A percentile compares a stretch with the other conserved stretches of the same genome.
Conservation (phyloP, 768 basidiomycete genomes). For the Termitomyces sp. region DNA sequence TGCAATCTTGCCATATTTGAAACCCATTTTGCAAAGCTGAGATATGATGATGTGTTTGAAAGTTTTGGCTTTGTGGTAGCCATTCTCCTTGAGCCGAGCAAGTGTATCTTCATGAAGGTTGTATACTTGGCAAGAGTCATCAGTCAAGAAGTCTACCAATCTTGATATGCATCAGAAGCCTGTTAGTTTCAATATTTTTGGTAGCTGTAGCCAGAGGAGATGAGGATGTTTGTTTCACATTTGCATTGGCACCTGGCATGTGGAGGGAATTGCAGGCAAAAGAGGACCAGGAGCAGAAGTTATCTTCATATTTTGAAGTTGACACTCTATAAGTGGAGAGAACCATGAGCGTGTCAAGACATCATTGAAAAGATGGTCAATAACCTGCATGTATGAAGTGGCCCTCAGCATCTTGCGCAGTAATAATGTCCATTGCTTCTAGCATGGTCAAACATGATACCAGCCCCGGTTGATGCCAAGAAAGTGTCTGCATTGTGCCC, state of each 20-base stretch:
- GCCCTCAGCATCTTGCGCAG: conserved; percentile 14
- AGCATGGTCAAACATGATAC: conserved; percentile 25
- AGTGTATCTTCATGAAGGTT: neutral
- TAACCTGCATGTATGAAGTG: conserved; percentile 25
- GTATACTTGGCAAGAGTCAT: neutral
- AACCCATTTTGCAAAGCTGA: neutral
- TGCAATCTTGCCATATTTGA: neutral
- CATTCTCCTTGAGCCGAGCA: neutral
- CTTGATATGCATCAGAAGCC: neutral
- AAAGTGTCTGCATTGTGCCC: conserved; percentile 15
- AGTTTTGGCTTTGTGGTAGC: neutral
- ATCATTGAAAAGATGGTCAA: neutral
- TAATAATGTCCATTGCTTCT: conserved; percentile 23
- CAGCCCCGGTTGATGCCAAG: conserved; percentile 1
- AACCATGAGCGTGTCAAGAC: neutral
- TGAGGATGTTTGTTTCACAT: neutral
- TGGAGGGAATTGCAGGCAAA: neutral
- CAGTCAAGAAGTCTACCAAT: neutral
- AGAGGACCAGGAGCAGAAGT: neutral
- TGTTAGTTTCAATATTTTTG: neutral
- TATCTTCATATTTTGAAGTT: neutral
- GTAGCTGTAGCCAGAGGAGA: too few relatives aligned
- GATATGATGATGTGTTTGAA: neutral
- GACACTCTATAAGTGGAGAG: neutral
- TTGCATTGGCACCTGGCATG: neutral